Base-by-base conservation (phyloP, 1,139 yeast genomes). In the Zygoascus sp. region DNA sequence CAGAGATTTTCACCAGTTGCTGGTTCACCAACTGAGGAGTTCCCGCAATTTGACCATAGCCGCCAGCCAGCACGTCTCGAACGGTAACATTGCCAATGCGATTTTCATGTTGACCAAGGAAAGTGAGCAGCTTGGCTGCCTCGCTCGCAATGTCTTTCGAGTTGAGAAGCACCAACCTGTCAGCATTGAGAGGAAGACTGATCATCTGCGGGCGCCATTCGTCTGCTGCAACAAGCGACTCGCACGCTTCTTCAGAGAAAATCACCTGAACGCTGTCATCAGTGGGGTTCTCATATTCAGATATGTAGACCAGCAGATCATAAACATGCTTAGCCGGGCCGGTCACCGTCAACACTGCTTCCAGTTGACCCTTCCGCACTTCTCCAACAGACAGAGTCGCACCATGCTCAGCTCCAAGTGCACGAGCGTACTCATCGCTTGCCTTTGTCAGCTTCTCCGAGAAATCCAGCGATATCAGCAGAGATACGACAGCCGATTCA, bases 21-120 rank as follows among this genome's bases (percentile, higher is more conserved):
- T 30, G 37, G 17, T 40, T 40, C 19, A 38, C 41, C 20, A 38
- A 20, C 30, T 38, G 41, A 16, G 41, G 41, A n/a, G 16, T n/a
- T 23, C 16, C 25, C 22, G 25, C 5, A 19, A 22, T 38, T 7
- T 40, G 25, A n/a, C 43, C 43, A 13, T 30, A 40, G 3, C 35
- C 28, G 10, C 43, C 37, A 30, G 34, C 7, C 4, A 40, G 19
- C 27, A 40, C 28, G 8, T 22, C 27, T 3, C 34, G 17, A 11
- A 30, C 5, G 13, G 34, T 15, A 11, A 30, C 17, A n/a, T 5
- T 13, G 17, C 34, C 17, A n/a, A n/a, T 25, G 28, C n/a, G 28
- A 25, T 30, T 5, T 13, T 30, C n/a, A 7, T 30, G 8, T 30
- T 30, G 17, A 7, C 7, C 7, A 7, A 23, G 27, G 7, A 23